phyloP scores from a whole-genome alignment of 371 early-diverging fungal species.

The Actinomucor elegans region DNA sequence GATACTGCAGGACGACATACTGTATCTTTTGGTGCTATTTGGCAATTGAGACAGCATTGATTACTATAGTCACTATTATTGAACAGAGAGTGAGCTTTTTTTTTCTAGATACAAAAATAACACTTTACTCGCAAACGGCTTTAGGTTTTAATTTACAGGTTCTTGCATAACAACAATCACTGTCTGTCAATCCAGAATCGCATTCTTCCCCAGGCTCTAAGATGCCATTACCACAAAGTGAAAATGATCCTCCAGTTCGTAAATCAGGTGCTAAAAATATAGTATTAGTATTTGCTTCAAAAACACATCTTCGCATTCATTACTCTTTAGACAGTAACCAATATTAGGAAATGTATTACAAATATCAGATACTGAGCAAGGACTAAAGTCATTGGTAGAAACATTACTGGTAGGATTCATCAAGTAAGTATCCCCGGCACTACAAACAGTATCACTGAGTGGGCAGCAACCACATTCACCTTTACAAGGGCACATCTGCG shows the following conservation, averaged over 20 bases:
- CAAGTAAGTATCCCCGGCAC: constrained; percentile 75
- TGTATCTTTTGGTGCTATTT: constrained; percentile 57
- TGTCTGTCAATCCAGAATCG: constrained; percentile 83
- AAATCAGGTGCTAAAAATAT: constrained; percentile 30
- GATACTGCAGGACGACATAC: constrained; percentile 81
- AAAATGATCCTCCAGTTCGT: constrained; percentile 30
- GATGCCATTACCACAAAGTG: constrained; percentile 95
- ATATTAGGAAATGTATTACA: constrained; percentile 61
- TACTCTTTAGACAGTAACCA: constrained; percentile 64
- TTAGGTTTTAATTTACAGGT: constrained; percentile 80
- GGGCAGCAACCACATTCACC: constrained; percentile 74
- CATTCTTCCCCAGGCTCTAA: constrained; percentile 91
- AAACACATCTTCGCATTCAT: not conserved
- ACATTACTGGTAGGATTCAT: constrained; percentile 90
- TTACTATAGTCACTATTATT: constrained; percentile 76
- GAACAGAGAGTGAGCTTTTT: not conserved
- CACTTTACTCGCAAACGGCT: constrained; percentile 76
- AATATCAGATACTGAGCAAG: constrained; percentile 77
- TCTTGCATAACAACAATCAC: constrained; percentile 78
- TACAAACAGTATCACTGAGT: constrained; percentile 67
- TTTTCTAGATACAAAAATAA: not conserved
- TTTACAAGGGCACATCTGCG: constrained; percentile 60
- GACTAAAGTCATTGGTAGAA: constrained; percentile 71
- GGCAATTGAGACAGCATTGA: constrained; percentile 81
- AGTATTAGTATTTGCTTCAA: not conserved